Conservation (phyloP, 2,329 filamentous ascomycete species). For the Sporothrix inflata region DNA sequence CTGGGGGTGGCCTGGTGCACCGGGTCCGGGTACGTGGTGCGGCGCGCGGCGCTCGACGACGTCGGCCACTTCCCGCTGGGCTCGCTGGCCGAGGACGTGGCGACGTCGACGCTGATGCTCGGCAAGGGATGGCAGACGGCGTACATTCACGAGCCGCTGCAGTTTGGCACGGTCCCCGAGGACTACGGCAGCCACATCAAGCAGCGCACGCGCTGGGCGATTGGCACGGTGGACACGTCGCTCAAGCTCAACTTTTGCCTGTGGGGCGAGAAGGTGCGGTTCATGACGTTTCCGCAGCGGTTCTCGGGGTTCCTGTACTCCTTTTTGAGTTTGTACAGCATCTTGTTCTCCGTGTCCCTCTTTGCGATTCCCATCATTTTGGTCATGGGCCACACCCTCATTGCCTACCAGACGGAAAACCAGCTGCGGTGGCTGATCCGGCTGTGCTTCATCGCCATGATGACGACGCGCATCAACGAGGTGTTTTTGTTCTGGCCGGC, state of each 20-base stretch:
- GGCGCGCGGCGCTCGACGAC: constrained; percentile 60
- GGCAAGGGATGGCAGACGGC: constrained; percentile 65
- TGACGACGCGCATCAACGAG: constrained; percentile 58
- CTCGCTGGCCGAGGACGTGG: constrained; percentile 64
- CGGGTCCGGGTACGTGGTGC: constrained; percentile 64
- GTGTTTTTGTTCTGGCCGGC: constrained; percentile 59
- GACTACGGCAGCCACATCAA: constrained; percentile 59
- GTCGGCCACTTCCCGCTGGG: constrained; percentile 66
- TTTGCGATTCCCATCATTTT: constrained; percentile 64
- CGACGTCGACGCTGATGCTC: constrained; percentile 61
- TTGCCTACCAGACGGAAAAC: constrained; percentile 55
- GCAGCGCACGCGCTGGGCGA: constrained; percentile 60
- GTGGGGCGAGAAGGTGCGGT: constrained; percentile 54
- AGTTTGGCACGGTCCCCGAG: constrained; percentile 63
- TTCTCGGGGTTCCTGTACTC: constrained; percentile 63
- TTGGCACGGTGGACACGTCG: constrained; percentile 61
- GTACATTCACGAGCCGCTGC: constrained; percentile 62
- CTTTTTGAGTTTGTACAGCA: constrained; percentile 47
- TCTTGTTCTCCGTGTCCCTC: constrained; percentile 55
- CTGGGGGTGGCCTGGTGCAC: constrained; percentile 63
- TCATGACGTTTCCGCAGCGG: constrained; percentile 60
- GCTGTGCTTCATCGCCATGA: constrained; percentile 55
- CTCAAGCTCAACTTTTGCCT: constrained; percentile 64
- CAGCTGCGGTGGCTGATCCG: constrained; percentile 64
- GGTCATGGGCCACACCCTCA: constrained; percentile 58